Evolutionary conservation across 2,329 filamentous ascomycete species (phyloP), one percentile per base, ranked within the genome.

Genomic region (Rutstroemia sp.): DNA sequence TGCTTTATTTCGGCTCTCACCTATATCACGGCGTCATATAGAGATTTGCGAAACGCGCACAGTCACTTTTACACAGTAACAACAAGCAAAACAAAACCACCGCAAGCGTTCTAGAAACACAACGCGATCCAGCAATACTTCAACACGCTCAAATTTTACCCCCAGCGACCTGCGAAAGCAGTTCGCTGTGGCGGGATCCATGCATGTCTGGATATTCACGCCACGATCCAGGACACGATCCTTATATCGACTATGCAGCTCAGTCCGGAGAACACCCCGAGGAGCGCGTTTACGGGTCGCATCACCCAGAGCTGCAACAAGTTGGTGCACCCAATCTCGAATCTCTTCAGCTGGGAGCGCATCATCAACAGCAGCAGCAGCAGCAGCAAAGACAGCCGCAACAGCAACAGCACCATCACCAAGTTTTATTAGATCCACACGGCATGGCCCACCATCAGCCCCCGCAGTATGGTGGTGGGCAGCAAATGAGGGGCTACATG

Each of bases 161-260:
- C 73, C 77, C 80, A 77, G 81, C 79, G 79, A 78, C 80, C 83
- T 83, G 84, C 82, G 82, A 84, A 84, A 81, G 85, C 83, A 83
- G 77, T 75, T 80, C 79, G 84, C 83, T 87, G 85, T 87, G 84
- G 85, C 83, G 82, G 82, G 79, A 82, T 82, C 82, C 80, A 87
- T 87, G 83, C 74, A 80, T 69, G 67, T 69, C 67, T 66, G 64
- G 63, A 74, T 89, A 88, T 78, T 82, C 83, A 79, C 78, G 82
- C 75, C 80, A 79, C 70, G 71, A 75, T 72, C 82, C 61, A 59
- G 63, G 62, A 54, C 65, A 67, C 64, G 63, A 67, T 77, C 87
- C 87, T 79, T 81, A 86, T 81, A 83, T 88, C 79, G 82, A 86
- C 72, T 88, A 87, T 76, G 79, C 83, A 75, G 77, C 82, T 71